Base-by-base conservation (phyloP, 345 rosid genomes). In the Kernera saxatilis region DNA sequence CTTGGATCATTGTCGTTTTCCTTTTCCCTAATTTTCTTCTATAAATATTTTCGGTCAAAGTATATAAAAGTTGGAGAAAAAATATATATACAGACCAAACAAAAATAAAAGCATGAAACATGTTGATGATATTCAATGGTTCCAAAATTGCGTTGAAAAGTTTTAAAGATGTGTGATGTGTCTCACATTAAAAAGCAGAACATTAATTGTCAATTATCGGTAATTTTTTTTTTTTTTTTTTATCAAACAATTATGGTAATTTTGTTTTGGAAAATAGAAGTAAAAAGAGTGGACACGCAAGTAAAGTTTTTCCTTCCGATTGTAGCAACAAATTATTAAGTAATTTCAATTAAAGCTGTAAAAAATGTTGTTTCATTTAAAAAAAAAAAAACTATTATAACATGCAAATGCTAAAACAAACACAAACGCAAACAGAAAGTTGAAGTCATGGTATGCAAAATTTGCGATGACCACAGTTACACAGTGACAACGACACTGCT, bases 401-500 rank as follows among this genome's bases (percentile, higher is more conserved):
- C n/a, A 26, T 6, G 36, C 18, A 18, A 11, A 43, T 5, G 50
- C 2, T 10, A 41, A 26, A 15, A 61, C 36, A 61, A 41, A 41
- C 15, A 41, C 5, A 35, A 21, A 18, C 1, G 10, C 60, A 29
- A 39, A 39, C 6, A 39, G 14, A 39, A 39, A 39, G 5, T 14
- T 2, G 17, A 39, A 13, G 44, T n/a, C 44, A 39, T 39, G 6
- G 6, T 39, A 39, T 45, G 55, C 55, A 50, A 25, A 50, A 5
- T 5, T 21, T 58, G 64, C 19, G 22, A 56, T 58, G 10, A 44
- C 49, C 63, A 30, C 26, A 32, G 15, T 23, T 33, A 19, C 19
- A 11, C 3, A 8, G 29, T 22, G 52, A 73, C 52, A 46, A 57
- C n/a, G 77, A 65, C 65, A 11, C 57, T 48, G 35, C 26, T 56